Evolutionary conservation across 441 rosid genomes (phyloP), one percentile per base, ranked within the genome.

Genomic region (Flueggea neowawraea): DNA sequence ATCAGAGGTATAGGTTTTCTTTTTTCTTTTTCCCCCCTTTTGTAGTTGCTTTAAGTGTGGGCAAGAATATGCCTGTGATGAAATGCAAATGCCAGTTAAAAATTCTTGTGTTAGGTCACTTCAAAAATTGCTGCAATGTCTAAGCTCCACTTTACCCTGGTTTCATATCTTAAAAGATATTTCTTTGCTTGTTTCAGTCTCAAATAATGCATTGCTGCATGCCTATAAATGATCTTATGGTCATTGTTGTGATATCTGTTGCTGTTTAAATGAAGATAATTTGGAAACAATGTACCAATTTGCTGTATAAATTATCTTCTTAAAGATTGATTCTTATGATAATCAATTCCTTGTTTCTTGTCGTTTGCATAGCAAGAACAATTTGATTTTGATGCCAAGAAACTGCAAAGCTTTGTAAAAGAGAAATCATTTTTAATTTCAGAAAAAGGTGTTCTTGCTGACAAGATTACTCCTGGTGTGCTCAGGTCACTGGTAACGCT

Each of bases 391-490:
- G 95, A 83, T 58, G 77, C 87, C 6, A 85, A 84, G 59, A 86
- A 79, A 68, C 65, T 89, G 17, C 97, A 84, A 71, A 89, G 97
- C 80, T 79, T 72, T 63, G 75, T 87, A 14, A 89, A 89, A 66
- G 96, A 91, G 75, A 87, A 77, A 69, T 80, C 94, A 49, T 69
- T 87, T 41, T 16, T 52, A 33, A 67, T 84, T 64, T 91, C 92
- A 6, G 96, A 87, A 66, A 78, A 78, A 60, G 91, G 96, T 10
- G 91, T 82, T 60, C 83, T 87, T 51, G 86, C 96, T 32, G 97
- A 91, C 78, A 87, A 75, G 80, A 76, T 75, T 11, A 72, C 85
- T 57, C 97, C 89, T 6, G 87, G 83, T 62, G 82, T 84, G 49
- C 80, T 87, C 45, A 78, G 76, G 75, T 87, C 95, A 45, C 63